phyloP scores from a whole-genome alignment of 441 rosid species.

The Codiaeum variegatum region DNA sequence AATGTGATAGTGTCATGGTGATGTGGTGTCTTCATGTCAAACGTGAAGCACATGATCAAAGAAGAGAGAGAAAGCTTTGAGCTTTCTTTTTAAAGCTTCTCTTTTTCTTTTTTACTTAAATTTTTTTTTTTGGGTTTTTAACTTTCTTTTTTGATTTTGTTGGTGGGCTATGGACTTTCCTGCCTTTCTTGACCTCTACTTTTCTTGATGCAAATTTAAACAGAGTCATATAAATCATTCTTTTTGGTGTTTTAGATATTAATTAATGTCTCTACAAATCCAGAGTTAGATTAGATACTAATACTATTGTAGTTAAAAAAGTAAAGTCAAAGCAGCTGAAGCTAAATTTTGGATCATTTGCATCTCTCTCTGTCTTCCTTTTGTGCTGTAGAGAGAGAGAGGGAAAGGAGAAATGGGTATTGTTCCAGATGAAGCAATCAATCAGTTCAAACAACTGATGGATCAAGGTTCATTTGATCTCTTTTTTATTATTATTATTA shows the following conservation, averaged over 20 bases:
- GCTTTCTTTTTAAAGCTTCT: not conserved
- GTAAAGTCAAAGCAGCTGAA: conserved; percentile 9
- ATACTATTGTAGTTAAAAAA: not conserved
- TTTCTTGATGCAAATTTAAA: not conserved
- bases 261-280: conserved; percentile 6
- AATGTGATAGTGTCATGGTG: not conserved
- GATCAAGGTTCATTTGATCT: conserved; percentile 56
- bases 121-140: not conserved
- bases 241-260: not conserved
- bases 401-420: conserved; percentile 42
- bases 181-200: conserved; percentile 19
- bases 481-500: conserved; percentile 4
- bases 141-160: not conserved
- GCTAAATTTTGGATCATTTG: not conserved
- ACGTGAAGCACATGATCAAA: not conserved
- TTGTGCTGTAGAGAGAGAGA: not conserved
- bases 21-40: not conserved
- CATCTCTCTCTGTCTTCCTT: not conserved
- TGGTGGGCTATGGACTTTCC: conserved; percentile 20
- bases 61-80: not conserved
- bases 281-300: not conserved
- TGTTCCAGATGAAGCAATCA: conserved; percentile 59
- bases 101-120: not conserved
- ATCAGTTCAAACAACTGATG: conserved; percentile 55
- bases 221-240: not conserved